These are phyloP conservation scores for Rhizopus sp. DNA, from an alignment of 371 early-diverging fungal species.

Conservation along the genomic window DNA sequence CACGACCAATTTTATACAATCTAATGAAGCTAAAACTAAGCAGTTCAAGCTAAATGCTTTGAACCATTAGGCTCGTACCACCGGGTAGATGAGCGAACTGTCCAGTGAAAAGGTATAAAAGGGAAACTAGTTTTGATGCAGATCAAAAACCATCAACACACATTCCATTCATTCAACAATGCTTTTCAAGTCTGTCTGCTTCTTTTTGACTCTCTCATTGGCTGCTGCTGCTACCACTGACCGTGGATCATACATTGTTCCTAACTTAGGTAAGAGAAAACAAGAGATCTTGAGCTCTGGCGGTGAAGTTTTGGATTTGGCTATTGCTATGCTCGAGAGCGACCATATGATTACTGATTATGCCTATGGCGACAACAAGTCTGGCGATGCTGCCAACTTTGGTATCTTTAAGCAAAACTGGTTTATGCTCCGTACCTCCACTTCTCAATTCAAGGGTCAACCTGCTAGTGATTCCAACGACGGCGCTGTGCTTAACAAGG, in stretches of 20 bases:
- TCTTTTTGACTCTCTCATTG: neutral
- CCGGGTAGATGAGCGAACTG: too few species aligned
- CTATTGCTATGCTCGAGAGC: constrained; percentile 15
- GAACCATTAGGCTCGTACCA: too few species aligned
- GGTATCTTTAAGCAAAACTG: constrained; percentile 14
- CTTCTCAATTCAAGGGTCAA: constrained; percentile 2
- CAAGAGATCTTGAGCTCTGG: constrained; percentile 3
- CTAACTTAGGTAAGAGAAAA: constrained; percentile 9
- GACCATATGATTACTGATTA: constrained; percentile 4
- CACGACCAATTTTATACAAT: too few species aligned
- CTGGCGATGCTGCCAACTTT: constrained; percentile 10
- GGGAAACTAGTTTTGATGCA: too few species aligned
- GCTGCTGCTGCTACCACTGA: neutral
- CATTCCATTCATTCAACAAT: too few species aligned
- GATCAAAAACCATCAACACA: too few species aligned
- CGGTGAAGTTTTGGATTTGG: constrained; percentile 5
- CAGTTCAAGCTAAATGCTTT: too few species aligned
- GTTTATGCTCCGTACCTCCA: constrained; percentile 12
- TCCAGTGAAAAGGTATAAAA: too few species aligned
- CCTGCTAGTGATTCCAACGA: neutral
- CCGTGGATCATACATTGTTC: neutral
- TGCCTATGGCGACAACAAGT: constrained; percentile 6
- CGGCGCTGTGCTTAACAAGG: neutral
- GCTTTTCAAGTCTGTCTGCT: neutral
- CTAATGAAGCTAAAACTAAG: too few species aligned